Base-by-base conservation (phyloP, 352 stramenopile species). In the Phytophthora pini region DNA sequence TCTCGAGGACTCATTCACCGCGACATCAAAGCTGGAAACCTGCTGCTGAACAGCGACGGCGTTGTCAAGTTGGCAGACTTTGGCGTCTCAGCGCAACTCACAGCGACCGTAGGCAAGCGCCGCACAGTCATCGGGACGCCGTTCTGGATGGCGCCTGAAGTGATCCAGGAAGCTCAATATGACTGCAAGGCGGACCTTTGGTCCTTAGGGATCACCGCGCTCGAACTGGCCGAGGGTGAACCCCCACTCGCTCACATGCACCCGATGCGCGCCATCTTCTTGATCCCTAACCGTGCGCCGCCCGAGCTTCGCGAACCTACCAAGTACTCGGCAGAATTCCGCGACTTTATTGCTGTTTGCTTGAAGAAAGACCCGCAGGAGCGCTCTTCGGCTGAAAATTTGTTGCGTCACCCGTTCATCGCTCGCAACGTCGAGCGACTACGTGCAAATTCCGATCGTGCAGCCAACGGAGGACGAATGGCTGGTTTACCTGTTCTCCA, bases 71-170 rank as follows among this genome's bases (percentile, higher is more conserved):
- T 97, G 31, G 87, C 90, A 0, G 91, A 97, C 70, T 97, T 97
- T 76, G 91, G 91, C 55, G 91, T 96, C 36, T 93, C 87, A n/a
- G 91, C 87, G 24, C 87, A 95, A 68, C 79, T 97, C 57, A 97
- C 87, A 8, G 86, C 84, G 61, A 96, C 86, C n/a, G 88, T 97
- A 61, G 92, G 85, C 51, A 97, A 97, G 68, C 88, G 90, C n/a
- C 86, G 92, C 43, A 97, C 90, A 8, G 89, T 97, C 29, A 91
- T 96, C 39, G 91, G 91, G 24, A 97, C 91, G 15, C 91, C 91
- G 5, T 97, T 95, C 69, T 97, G 90, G 89, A 97, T 97, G 91
- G 90, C 91, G 20, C 90, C 90, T 5, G 90, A 97, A 59, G 91
- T 97, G 34, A 97, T 97, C 45, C 82, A 92, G 62, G 77, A 97